Base-by-base conservation (phyloP, 768 basidiomycete species). In the Mycena kentingensis region DNA sequence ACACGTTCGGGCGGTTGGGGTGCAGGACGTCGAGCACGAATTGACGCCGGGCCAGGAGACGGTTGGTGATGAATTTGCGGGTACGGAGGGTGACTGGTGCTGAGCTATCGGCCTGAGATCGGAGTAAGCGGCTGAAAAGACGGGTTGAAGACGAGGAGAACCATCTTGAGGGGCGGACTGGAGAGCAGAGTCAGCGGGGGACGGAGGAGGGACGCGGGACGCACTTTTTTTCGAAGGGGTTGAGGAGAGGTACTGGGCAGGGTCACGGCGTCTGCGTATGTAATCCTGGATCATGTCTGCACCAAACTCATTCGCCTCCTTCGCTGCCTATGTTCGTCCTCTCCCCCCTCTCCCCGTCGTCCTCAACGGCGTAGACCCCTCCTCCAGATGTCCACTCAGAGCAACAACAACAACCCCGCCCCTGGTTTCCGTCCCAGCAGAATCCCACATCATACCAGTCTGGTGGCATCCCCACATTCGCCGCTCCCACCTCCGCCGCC, bases 61-160 rank as follows among this genome's bases (percentile, higher is more conserved):
- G 93, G 84, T 99, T 99, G 70, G 95, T 97, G 75, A 98, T 90
- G 80, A 98, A 98, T 81, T 99, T 98, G 73, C 95, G 90, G 49
- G 97, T 97, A 66, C 97, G 92, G 70, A 99, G 82, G 62, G 97
- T 99, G 63, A 99, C 81, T 54, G 95, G 87, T 71, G 91, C 82
- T 72, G 84, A 78, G 70, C 71, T 77, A 71, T 90, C 90, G 76
- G 88, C 82, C 89, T 91, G 63, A 60, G 55, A 46, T 54, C 28
- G 45, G 49, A 7, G 15, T 32, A 25, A 21, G 39, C 13, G 24
- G 43, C 11, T 26, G 15, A 18, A 26, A 3, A 5, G 51, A 6
- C 36, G 46, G n/a, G 32, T 22, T n/a, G 7, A 2, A 22, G 31
- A 29, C 18, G 36, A 26, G 44, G 64, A 69, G 62, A 63, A 74